Base-by-base conservation (phyloP, 2,329 filamentous ascomycete genomes). In the Monilinia vaccinii-corymbosi region DNA sequence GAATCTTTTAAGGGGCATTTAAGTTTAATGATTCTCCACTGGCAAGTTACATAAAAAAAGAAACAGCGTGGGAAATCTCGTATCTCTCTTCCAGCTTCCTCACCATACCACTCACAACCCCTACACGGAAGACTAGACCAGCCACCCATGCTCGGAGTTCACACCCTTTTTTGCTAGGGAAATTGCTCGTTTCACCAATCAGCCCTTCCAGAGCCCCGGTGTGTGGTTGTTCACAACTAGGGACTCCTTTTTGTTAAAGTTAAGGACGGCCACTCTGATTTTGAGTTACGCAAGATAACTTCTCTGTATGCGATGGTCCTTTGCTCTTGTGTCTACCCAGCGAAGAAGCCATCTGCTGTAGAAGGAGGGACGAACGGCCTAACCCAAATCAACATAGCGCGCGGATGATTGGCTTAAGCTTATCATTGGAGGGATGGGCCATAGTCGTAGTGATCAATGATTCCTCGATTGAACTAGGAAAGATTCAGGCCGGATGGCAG, bases 61-160 rank as follows among this genome's bases (percentile, higher is more conserved):
- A 44, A 55, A 18, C 40, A 55, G 51, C 38, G 40, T 55, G 38
- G n/a, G 51, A 55, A 55, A 55, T 44, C 51, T 55, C 51, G 51
- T 55, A 55, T 55, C 51, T 44, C 23, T 11, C 51, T 38, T 51
- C 49, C 49, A 14, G 38, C 42, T 44, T 28, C 51, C 18, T 53
- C 36, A 18, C 36, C 14, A 7, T 40, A 40, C 38, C 38, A 42
- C 18, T n/a, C n/a, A n/a, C 13, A 8, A 31, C 21, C 51, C 51
- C 28, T 55, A 55, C 38, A 53, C 50, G 50, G 50, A 42, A 53
- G 28, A 9, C 25, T n/a, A n/a, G n/a, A n/a, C n/a, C n/a, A n/a
- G n/a, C n/a, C 10, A 28, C 50, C 50, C 50, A 42, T 53, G 50
- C 38, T 53, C 50, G 50, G 38, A 32, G 36, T 32, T 40, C 32